Conservation (phyloP, 768 basidiomycete species). For the Melanogaster broomeanus region DNA sequence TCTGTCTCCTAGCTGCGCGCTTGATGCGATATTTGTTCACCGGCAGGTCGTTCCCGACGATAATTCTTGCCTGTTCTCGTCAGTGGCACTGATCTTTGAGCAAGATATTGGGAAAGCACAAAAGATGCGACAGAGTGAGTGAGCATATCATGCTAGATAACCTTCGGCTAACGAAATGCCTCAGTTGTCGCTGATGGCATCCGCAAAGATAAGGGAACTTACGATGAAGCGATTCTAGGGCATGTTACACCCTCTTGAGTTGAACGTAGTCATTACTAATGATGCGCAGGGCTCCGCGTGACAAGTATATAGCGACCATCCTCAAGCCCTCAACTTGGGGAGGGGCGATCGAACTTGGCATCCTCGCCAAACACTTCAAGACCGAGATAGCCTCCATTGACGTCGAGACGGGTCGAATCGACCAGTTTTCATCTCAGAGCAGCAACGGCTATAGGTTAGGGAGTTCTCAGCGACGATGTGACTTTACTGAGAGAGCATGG, state of each 20-base stretch:
- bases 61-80: slow-evolving; percentile 93
- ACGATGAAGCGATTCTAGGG: slow-evolving; percentile 88
- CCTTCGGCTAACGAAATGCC: slow-evolving; percentile 6
- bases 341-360: slow-evolving; percentile 90
- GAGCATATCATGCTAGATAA: background rate
- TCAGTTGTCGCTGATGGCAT: slow-evolving; percentile 87
- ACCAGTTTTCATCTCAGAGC: slow-evolving; percentile 61
- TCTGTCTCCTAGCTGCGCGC: slow-evolving; percentile 4
- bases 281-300: slow-evolving; percentile 47
- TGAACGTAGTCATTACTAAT: background rate
- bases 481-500: slow-evolving; percentile 9
- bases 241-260: slow-evolving; percentile 29
- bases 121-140: slow-evolving; percentile 72
- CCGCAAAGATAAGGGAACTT: slow-evolving; percentile 64
- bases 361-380: slow-evolving; percentile 78
- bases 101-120: slow-evolving; percentile 75
- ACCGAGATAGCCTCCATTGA: slow-evolving; percentile 91
- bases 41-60: slow-evolving; percentile 98
- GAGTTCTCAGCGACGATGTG: background rate
- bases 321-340: slow-evolving; percentile 85
- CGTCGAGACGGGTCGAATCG: slow-evolving; percentile 89
- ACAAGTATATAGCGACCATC: slow-evolving; percentile 81
- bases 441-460: slow-evolving; percentile 35
- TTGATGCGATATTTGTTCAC: background rate
- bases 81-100: slow-evolving; percentile 82